Conservation (phyloP, 306 rosid genomes). For the Cicer pinnatifidum region DNA sequence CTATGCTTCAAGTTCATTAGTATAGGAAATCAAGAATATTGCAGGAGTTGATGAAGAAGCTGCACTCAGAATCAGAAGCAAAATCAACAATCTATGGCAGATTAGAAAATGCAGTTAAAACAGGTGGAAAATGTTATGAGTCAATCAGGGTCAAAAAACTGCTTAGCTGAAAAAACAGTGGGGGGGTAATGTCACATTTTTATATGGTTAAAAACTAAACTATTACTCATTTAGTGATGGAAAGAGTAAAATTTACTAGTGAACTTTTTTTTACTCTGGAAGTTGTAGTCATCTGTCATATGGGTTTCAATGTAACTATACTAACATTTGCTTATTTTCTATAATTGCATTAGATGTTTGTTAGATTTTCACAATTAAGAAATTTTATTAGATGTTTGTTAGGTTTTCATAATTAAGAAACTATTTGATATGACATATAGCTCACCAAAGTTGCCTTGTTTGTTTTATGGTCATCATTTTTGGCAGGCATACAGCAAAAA, state of each 20-base stretch:
- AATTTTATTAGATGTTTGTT: not conserved
- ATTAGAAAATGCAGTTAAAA: slow-evolving; percentile 9
- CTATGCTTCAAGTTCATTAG: slow-evolving; percentile 16
- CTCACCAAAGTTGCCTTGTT: not conserved
- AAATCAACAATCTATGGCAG: not conserved
- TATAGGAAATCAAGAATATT: slow-evolving; percentile 9
- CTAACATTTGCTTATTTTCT: not conserved
- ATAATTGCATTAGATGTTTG: not conserved
- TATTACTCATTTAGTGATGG: not conserved
- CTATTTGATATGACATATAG: slow-evolving; percentile 11
- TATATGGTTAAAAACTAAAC: not conserved
- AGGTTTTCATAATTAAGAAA: not conserved
- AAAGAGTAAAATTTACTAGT: not conserved
- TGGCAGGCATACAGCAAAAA: too few species aligned
- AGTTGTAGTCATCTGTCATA: not conserved
- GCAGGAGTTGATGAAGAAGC: slow-evolving; percentile 1
- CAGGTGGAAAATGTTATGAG: not conserved
- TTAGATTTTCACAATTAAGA: not conserved
- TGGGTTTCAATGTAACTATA: not conserved
- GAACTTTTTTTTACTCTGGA: not conserved
- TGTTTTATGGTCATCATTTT: not conserved
- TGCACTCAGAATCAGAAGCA: slow-evolving; percentile 1
- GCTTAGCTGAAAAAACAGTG: not conserved
- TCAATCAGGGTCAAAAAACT: slow-evolving; percentile 12
- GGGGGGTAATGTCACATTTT: not conserved